Conservation (phyloP, 129 eudicot genomes). For the Escallonia herrerae region DNA sequence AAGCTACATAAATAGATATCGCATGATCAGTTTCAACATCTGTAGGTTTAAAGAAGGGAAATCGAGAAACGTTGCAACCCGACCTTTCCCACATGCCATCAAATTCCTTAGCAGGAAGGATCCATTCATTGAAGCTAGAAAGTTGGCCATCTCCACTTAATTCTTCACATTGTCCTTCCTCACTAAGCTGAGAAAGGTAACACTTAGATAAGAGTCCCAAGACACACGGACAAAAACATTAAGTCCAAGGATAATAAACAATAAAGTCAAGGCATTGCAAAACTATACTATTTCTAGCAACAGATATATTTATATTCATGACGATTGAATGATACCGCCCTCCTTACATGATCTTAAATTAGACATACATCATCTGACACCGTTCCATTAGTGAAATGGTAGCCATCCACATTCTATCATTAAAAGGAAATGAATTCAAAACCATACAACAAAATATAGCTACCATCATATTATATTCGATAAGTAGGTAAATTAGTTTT, state of each 20-base stretch:
- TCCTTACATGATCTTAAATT: too few species aligned
- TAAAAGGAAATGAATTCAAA: too few species aligned
- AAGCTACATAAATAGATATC: constrained; percentile 46
- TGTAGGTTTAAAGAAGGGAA: background rate
- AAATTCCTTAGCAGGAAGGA: constrained; percentile 98
- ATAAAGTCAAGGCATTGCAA: too few species aligned
- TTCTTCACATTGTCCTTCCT: constrained; percentile 98
- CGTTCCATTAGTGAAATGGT: too few species aligned
- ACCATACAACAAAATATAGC: too few species aligned
- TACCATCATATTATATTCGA: too few species aligned
- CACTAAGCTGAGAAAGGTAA: constrained; percentile 61
- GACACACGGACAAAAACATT: constrained; percentile 4
- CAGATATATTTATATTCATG: too few species aligned
- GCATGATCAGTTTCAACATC: constrained; percentile 8
- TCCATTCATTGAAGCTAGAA: constrained; percentile 95
- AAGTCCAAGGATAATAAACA: background rate
- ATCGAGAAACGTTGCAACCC: background rate
- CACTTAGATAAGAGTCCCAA: constrained; percentile 10
- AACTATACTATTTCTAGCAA: too few species aligned
- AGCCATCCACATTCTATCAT: too few species aligned
- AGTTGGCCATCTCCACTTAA: constrained; percentile 76
- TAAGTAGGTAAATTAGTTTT: too few species aligned
- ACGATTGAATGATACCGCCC: too few species aligned
- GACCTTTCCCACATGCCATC: constrained; percentile 99
- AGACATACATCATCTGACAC: too few species aligned